Conservation (phyloP, 352 stramenopile genomes). For the Globisporangium paroecandrum region DNA sequence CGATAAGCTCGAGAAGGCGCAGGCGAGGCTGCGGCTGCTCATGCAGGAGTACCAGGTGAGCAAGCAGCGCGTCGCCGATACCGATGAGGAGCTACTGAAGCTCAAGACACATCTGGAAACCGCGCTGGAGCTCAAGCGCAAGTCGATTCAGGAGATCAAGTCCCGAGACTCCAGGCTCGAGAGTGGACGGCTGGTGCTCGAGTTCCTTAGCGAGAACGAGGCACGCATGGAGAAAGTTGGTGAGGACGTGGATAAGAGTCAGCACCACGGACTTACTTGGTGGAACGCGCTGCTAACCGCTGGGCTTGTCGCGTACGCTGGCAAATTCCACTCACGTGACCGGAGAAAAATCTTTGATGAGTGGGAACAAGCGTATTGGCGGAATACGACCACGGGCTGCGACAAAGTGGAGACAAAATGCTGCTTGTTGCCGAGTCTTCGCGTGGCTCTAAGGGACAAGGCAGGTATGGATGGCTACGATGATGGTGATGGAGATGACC, state of each 20-base stretch:
- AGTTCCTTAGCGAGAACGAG: conserved; percentile 40
- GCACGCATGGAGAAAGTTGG: conserved; percentile 15
- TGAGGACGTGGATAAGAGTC: conserved; percentile 19
- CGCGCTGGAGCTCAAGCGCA: conserved; percentile 24
- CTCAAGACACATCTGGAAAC: conserved; percentile 26
- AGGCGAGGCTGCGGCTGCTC: conserved; percentile 42
- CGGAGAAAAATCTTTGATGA: conserved; percentile 19
- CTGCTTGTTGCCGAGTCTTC: conserved; percentile 21
- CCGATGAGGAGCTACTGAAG: conserved; percentile 29
- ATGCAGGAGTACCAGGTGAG: conserved; percentile 69
- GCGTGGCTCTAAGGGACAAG: conserved; percentile 19
- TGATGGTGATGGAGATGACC: background rate
- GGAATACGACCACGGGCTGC: background rate
- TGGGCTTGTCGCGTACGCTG: conserved; percentile 35
- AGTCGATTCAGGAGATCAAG: conserved; percentile 36
- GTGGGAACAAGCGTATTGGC: conserved; percentile 19
- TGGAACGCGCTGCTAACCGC: conserved; percentile 60
- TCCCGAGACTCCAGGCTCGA: conserved; percentile 24
- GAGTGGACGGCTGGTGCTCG: conserved; percentile 30
- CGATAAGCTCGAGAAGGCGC: conserved; percentile 59
- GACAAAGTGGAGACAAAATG: conserved; percentile 10
- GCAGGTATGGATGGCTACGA: background rate
- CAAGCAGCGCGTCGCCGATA: conserved; percentile 52
- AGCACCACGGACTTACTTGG: conserved; percentile 25
- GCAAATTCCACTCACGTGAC: conserved; percentile 17